Base-by-base conservation (phyloP, 257 asterid genomes). In the Scutellaria galericulata region DNA sequence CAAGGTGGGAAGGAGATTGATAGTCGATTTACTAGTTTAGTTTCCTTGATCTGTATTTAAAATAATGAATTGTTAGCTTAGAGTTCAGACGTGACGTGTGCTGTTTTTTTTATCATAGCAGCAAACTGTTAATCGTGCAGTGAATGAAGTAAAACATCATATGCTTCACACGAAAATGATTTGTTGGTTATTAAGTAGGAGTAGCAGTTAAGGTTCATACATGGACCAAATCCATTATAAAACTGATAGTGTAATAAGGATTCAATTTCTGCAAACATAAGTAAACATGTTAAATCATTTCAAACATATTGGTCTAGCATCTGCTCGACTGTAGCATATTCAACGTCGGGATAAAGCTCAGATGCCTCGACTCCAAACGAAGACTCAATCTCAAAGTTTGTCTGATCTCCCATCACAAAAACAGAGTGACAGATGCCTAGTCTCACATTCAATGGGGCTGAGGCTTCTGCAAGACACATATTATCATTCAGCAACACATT, bases 321-420 rank as follows among this genome's bases (percentile, higher is more conserved):
- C 63, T 80, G 82, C 63, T 82, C 84, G 44, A 80, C 85, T 0
- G 87, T 76, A 6, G 80, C 68, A 31, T 75, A 80, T 39, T 70
- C 68, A 40, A 80, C 83, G 57, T 82, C 81, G 0, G 86, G 87
- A 71, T 82, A 85, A 20, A 80, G 75, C 74, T 77, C 72, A 1
- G 87, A 82, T 1, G 86, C 84, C 74, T 83, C 87, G 12, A 83
- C 78, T 18, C 87, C 87, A 20, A 85, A 78, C 3, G 80, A 71
- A 0, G 87, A 74, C 60, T 80, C 83, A 7, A 83, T 82, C 78
- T 73, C 84, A 45, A 78, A 85, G 74, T 85, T 83, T 12, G 85
- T 79, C 5, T 85, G 90, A 76, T 85, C 86, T 14, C 90, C 87
- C 83, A 62, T 80, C 59, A 85, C 83, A 51, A 61, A 83, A 65